phyloP scores from a whole-genome alignment of 331 rosid genomes.

The Erythrophleum ivorense region DNA sequence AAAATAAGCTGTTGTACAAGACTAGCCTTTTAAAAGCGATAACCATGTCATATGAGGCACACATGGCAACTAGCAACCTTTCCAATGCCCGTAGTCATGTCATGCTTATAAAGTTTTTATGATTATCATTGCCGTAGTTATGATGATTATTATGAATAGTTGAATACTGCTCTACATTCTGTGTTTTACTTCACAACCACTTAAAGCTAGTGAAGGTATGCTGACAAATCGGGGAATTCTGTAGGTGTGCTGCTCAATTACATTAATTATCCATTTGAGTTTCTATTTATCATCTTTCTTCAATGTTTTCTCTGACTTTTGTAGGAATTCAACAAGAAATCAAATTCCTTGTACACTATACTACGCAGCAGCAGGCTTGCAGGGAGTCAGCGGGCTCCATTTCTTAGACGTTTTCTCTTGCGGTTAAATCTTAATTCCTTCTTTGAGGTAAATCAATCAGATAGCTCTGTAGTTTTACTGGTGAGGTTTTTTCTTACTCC shows the following conservation, averaged over 20 bases:
- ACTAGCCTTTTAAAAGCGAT: too few species aligned
- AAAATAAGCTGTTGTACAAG: too few species aligned
- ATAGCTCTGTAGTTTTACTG: constrained; percentile 1
- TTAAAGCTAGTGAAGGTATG: not conserved
- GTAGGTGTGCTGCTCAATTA: not conserved
- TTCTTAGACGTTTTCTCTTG: constrained; percentile 86
- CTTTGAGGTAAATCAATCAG: constrained; percentile 57
- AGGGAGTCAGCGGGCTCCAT: constrained; percentile 97
- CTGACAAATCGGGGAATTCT: not conserved
- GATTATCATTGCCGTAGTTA: not conserved
- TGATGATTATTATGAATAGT: not conserved
- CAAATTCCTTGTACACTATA: constrained; percentile 94
- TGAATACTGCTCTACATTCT: not conserved
- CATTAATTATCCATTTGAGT: constrained; percentile 9
- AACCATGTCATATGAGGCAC: too few species aligned
- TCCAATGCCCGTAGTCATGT: not conserved
- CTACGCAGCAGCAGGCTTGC: constrained; percentile 97
- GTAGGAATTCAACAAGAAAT: constrained; percentile 96
- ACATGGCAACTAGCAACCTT: too few species aligned
- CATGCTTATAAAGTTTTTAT: not conserved
- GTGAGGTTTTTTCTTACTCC: constrained; percentile 13
- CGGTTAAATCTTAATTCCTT: constrained; percentile 78
- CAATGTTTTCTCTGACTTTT: constrained; percentile 29
- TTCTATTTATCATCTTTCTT: constrained; percentile 15
- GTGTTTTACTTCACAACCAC: not conserved